phyloP scores from a whole-genome alignment of 2,329 filamentous ascomycete genomes.

The Xylaria sp. region DNA sequence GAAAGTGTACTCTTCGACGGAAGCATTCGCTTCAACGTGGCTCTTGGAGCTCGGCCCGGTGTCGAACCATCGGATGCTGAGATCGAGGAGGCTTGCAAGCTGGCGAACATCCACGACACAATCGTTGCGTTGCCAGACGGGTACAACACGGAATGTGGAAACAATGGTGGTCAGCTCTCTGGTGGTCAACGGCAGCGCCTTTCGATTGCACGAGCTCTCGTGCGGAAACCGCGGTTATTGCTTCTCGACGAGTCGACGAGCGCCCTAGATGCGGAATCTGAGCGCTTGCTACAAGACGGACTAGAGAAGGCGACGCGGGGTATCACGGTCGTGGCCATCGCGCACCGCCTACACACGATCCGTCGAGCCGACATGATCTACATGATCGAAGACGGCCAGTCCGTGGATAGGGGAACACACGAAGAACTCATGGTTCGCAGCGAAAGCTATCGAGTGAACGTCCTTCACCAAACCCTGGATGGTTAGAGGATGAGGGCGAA shows the following conservation, averaged over 20 bases:
- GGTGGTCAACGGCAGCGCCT: conserved; percentile 82
- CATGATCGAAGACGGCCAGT: conserved; percentile 58
- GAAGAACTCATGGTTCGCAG: conserved; percentile 59
- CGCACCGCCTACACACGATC: conserved; percentile 63
- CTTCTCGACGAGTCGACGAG: conserved; percentile 84
- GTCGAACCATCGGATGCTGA: conserved; percentile 62
- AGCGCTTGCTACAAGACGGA: conserved; percentile 68
- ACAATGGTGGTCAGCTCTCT: conserved; percentile 75
- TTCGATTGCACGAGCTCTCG: conserved; percentile 76
- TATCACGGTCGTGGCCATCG: conserved; percentile 64
- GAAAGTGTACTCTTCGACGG: conserved; percentile 64
- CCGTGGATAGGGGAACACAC: conserved; percentile 59
- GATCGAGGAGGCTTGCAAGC: conserved; percentile 68
- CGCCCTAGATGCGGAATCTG: conserved; percentile 74
- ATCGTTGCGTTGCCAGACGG: conserved; percentile 67
- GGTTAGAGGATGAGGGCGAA: too few species aligned
- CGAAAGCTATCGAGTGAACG: conserved; percentile 59
- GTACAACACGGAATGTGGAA: conserved; percentile 70
- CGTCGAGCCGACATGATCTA: conserved; percentile 63
- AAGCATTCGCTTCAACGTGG: conserved; percentile 61
- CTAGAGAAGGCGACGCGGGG: conserved; percentile 62
- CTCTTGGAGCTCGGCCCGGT: conserved; percentile 59
- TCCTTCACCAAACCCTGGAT: conserved; percentile 55
- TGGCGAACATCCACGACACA: conserved; percentile 74
- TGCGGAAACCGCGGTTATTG: conserved; percentile 73